These are phyloP conservation scores for Hemisphaericaspora lyxosophila DNA, from an alignment of 1,139 yeast genomes.

Conservation along the genomic window DNA sequence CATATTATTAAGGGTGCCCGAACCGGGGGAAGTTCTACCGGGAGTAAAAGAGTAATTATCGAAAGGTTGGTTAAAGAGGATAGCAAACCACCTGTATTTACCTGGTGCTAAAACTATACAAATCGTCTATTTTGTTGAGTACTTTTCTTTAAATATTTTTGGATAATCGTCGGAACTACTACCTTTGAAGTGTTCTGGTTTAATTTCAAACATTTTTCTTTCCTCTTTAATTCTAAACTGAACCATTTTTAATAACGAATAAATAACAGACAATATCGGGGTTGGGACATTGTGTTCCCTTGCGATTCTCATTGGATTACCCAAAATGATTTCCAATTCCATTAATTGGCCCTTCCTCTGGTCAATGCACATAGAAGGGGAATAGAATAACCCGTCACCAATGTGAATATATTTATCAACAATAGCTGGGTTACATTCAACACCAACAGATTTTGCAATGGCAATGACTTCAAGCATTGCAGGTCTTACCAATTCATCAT, in stretches of 20 bases:
- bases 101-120: constrained; percentile 53
- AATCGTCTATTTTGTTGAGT: constrained; percentile 2
- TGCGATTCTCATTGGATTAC: constrained; percentile 68
- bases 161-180: constrained; percentile 33
- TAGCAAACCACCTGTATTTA: constrained; percentile 62
- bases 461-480: constrained; percentile 65
- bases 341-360: constrained; percentile 65
- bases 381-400: constrained; percentile 64
- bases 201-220: constrained; percentile 40
- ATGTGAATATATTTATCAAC: constrained; percentile 52
- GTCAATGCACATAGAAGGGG: constrained; percentile 77
- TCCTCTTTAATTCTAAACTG: constrained; percentile 62
- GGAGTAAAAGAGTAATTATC: constrained; percentile 50
- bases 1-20: constrained; percentile 13
- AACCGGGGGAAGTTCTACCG: constrained; percentile 18
- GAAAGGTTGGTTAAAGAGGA: constrained; percentile 61
- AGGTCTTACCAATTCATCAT: constrained; percentile 50
- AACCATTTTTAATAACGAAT: constrained; percentile 54
- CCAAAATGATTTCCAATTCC: constrained; percentile 70
- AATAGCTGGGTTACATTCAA: constrained; percentile 41
- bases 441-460: constrained; percentile 66
- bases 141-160: constrained; percentile 20
- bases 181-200: constrained; percentile 28
- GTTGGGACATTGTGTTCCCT: constrained; percentile 51
- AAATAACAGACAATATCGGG: constrained; percentile 59